Base-by-base conservation (phyloP, 2,329 filamentous ascomycete genomes). In the Aspergillus unguis region DNA sequence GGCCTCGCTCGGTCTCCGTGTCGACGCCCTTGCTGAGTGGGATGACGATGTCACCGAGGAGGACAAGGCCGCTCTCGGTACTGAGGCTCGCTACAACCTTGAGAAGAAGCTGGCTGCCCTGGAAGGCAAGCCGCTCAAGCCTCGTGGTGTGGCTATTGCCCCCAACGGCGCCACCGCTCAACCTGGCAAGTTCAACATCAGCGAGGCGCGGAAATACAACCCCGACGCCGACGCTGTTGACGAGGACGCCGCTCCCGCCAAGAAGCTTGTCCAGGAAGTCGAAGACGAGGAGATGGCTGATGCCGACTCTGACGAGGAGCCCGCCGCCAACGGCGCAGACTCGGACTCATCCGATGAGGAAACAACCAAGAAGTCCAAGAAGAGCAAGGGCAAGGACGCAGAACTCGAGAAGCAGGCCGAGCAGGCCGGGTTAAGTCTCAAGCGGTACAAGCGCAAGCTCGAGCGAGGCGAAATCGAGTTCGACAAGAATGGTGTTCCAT, bases 131-230 rank as follows among this genome's bases (percentile, higher is more conserved):
- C 89, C 92, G 11, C 76, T 94, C 29, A 83, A 90, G 62, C 83
- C 88, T 59, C 86, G 87, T 72, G 87, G 88, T 60, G 81, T 87
- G 56, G 82, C 83, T 54, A 87, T 92, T 59, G 88, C 81, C 28
- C 89, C 89, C 50, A 87, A 88, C 63, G 88, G 88, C 55, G 82
- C 85, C 60, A 71, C 80, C 33, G 75, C 76, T 36, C 77, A 81
- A 61, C 83, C 85, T 52, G 84, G 85, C 64, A 95, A 95, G 75
- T 77, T 73, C 57, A 88, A 92, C 58, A 80, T 99, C 66, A 95
- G 95, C 77, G 90, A 96, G 73, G 88, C 88, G 8, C 83, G 90
- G 69, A 94, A 92, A 75, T 99, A 99, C 81, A 97, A 97, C 73
- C 81, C 84, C 44, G 92, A 97, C 68, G 94, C 90, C 49, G 94